Evolutionary conservation across 2,329 filamentous ascomycete species (phyloP), one percentile per base, ranked within the genome.

Genomic region (Neofusicoccum umdonicola): DNA sequence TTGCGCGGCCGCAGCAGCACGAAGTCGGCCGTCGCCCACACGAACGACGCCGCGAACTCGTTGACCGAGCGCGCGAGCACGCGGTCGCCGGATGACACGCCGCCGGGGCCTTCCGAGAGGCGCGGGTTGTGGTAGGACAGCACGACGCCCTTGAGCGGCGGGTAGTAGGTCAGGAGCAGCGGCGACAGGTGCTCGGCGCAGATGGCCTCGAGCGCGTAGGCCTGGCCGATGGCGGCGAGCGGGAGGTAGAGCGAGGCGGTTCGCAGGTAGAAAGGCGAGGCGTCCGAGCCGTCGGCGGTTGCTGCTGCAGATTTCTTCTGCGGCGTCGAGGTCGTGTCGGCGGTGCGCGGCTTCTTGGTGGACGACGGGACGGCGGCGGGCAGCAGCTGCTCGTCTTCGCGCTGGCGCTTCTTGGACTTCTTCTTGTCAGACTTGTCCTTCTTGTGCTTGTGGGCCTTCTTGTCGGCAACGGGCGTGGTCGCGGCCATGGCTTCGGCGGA

Each of bases 21-120:
- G 67, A 97, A 90, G 22, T 96, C 92, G 1, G 90, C 92, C 0
- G 92, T 97, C 22, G 96, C 85, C 89, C 94, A 98, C 54, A 91
- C 87, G 73, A 91, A 97, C 22, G 89, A 89, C 27, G 92, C 91
- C 7, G 90, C 92, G 73, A 93, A 96, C 78, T 98, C 95, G 78
- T 77, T 73, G 37, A 76, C 68, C 37, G 67, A 54, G 50, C 65
- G 66, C 66, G 51, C 65, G 56, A 63, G 57, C 39, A 64, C 64
- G 19, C 48, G 44, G 13, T 8, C 35, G 37, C 9, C 4, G 35
- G 2, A 34, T 9, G 17, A n/a, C 47, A 19, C 41, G 9, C 39
- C 44, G 45, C 9, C 44, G 0, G 89, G 85, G 4, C 78, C 74
- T 66, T 89, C 85, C 1, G 87, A 86, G 4, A 95, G 78, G 44